Evolutionary conservation across 345 rosid genomes (phyloP).

Genomic region (Excoecaria cochinchinensis): DNA sequence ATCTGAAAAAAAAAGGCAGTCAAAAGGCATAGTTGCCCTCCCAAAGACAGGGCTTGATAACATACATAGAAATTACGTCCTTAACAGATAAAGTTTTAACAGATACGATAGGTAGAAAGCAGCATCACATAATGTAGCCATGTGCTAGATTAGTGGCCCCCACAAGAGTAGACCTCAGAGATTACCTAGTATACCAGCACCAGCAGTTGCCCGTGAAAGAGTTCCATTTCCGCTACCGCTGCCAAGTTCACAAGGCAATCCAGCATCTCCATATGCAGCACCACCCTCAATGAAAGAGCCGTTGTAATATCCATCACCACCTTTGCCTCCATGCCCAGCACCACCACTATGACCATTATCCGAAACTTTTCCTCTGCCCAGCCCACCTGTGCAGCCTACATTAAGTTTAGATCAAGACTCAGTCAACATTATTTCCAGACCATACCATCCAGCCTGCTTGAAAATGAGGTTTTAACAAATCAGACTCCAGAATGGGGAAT

Average conservation of each 20-base stretch:
- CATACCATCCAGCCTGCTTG: neutral
- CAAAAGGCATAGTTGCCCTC: neutral
- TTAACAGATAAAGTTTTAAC: neutral
- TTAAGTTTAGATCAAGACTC: constrained; percentile 16
- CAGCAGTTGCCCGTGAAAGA: constrained; percentile 65
- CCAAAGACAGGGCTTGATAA: neutral
- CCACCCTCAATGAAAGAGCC: constrained; percentile 76
- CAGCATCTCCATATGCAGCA: constrained; percentile 65
- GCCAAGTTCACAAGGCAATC: constrained; percentile 95
- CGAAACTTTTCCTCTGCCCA: constrained; percentile 71
- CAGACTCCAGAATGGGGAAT: neutral
- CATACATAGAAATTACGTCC: neutral
- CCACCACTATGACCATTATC: constrained; percentile 81
- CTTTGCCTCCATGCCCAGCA: constrained; percentile 95
- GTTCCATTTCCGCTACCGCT: constrained; percentile 89
- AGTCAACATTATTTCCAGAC: constrained; percentile 3
- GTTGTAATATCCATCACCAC: constrained; percentile 76
- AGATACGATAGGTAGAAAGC: neutral
- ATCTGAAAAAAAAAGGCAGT: neutral
- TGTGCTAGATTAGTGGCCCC: neutral
- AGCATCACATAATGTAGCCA: neutral
- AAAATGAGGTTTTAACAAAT: neutral
- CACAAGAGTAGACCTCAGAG: neutral
- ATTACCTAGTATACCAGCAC: constrained; percentile 90
- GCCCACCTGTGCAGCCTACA: constrained; percentile 86